phyloP scores from a whole-genome alignment of 2,329 filamentous ascomycete species.

The Aspergillus udagawae region DNA sequence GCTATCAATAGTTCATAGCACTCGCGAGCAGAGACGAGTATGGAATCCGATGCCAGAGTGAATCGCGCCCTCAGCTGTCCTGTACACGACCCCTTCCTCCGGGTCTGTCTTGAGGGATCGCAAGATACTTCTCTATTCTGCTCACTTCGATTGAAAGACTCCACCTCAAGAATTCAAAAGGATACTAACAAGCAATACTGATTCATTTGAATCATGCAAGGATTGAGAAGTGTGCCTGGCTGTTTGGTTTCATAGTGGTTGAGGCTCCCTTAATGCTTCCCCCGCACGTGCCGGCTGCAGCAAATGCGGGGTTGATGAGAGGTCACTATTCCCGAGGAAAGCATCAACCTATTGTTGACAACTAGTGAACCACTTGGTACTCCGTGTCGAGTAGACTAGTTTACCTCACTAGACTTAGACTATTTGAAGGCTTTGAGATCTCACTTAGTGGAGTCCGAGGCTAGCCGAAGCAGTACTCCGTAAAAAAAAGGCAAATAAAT shows the following conservation, averaged over 20 bases:
- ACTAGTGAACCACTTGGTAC: no score
- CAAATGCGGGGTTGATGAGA: conserved; percentile 2
- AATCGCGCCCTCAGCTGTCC: not conserved
- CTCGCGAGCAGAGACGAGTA: not conserved
- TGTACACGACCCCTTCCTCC: not conserved
- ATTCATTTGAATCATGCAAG: not conserved
- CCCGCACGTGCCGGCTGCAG: conserved; percentile 5
- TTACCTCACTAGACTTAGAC: no score
- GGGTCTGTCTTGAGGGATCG: not conserved
- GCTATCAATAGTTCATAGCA: not conserved
- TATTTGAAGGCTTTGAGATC: not conserved
- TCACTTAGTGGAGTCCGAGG: not conserved
- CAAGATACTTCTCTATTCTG: not conserved
- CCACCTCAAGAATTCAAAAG: not conserved
- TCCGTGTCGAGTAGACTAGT: no score
- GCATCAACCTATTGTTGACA: no score
- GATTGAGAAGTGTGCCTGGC: not conserved
- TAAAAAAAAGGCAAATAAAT: no score
- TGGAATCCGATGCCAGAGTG: not conserved
- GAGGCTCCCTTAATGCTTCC: not conserved
- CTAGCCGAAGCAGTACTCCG: not conserved
- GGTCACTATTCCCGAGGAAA: not conserved
- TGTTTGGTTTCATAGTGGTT: not conserved
- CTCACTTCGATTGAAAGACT: not conserved
- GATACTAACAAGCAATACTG: not conserved